phyloP scores from a whole-genome alignment of 352 stramenopile genomes.

The Elongisporangium undulatum region DNA sequence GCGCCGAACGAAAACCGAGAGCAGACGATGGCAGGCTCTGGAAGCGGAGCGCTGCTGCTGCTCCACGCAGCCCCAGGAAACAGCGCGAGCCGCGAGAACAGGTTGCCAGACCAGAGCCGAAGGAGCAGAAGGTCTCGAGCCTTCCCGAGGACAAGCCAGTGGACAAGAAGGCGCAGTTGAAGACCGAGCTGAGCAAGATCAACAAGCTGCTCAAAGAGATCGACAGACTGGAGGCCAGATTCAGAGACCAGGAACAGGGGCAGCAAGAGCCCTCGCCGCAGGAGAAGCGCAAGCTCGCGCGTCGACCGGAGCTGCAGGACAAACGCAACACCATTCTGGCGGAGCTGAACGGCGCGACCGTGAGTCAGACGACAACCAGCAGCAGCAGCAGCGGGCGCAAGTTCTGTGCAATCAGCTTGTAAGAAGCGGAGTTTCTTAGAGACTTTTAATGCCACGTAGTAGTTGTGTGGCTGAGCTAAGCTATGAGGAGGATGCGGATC shows the following conservation, averaged over 20 bases:
- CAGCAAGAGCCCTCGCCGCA: constrained; percentile 1
- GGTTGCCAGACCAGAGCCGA: neutral
- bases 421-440: neutral
- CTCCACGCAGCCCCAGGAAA: neutral
- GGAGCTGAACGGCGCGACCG: constrained; percentile 33
- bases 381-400: neutral
- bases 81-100: neutral
- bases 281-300: neutral
- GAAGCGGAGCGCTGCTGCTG: neutral
- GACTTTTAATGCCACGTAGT: neutral
- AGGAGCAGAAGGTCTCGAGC: neutral
- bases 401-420: neutral
- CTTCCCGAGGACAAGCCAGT: neutral
- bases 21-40: neutral
- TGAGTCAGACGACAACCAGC: constrained; percentile 4
- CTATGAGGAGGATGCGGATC: neutral
- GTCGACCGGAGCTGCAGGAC: neutral
- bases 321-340: constrained; percentile 9
- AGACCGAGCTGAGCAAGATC: constrained; percentile 7
- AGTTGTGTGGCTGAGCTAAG: neutral
- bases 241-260: neutral
- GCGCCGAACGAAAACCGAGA: neutral
- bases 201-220: constrained; percentile 23
- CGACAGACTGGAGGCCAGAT: constrained; percentile 14
- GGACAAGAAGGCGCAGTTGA: constrained; percentile 7